Percentiles rank a stretch among this genome's conserved stretches.
phyloP scores from a whole-genome alignment of 495 filamentous ascomycete species.

The Letharia columbiana region DNA sequence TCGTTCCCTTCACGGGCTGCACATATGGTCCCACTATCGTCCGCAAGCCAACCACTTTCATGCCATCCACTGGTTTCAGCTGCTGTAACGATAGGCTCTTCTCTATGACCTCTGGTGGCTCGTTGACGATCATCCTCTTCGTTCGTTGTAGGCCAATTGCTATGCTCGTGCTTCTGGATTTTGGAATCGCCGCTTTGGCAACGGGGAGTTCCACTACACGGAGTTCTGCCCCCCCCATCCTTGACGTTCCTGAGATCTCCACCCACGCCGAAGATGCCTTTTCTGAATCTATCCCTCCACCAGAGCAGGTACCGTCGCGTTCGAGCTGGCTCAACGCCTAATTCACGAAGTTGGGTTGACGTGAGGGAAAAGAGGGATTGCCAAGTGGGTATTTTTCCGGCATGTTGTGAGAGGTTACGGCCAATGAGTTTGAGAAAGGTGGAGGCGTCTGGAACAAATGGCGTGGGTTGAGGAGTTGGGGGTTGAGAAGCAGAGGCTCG shows the following conservation, averaged over 20 bases:
- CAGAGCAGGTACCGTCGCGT: conserved; percentile 71
- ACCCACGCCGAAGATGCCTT: conserved; percentile 65
- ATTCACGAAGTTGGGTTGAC: conserved; percentile 66
- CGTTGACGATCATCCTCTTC: conserved; percentile 62
- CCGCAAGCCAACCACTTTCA: conserved; percentile 55
- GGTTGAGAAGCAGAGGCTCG: conserved; percentile 11
- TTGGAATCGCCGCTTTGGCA: conserved; percentile 15
- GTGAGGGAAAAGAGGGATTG: conserved; percentile 72
- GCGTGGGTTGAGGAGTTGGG: conserved; percentile 60
- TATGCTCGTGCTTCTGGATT: conserved; percentile 29
- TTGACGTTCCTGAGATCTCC: conserved; percentile 67
- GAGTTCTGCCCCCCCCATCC: conserved; percentile 62
- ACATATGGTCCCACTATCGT: conserved; percentile 65
- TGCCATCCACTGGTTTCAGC: conserved; percentile 47
- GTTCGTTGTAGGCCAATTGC: conserved; percentile 43
- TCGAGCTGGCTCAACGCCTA: conserved; percentile 80
- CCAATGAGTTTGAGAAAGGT: conserved; percentile 93
- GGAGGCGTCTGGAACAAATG: conserved; percentile 77
- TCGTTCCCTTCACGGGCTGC: conserved; percentile 51
- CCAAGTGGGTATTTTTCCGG: conserved; percentile 77
- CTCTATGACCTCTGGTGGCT: conserved; percentile 44
- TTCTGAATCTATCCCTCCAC: conserved; percentile 76
- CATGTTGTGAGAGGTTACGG: conserved; percentile 70
- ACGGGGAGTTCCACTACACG: conserved; percentile 55
- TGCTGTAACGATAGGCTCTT: conserved; percentile 35